These are phyloP conservation scores for Podila epigama DNA, from an alignment of 192 early-diverging fungal genomes.

Conservation along the genomic window DNA sequence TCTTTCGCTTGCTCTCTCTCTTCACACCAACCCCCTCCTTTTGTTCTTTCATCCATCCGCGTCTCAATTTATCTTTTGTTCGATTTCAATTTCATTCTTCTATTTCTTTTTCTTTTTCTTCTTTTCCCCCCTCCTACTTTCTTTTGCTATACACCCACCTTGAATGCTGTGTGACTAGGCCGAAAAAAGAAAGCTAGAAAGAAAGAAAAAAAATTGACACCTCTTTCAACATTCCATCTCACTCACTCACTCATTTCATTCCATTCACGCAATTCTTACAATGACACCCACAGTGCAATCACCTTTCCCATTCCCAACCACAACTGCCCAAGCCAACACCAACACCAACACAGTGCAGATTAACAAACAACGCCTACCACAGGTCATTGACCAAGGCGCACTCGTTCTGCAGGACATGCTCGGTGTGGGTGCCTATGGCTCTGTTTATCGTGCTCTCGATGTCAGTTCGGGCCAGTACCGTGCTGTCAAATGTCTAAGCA, in stretches of 20 bases:
- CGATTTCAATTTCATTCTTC: neutral
- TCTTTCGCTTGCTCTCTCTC: neutral
- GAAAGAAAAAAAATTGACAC: too few relatives aligned
- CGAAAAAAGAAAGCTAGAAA: too few relatives aligned
- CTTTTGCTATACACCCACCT: neutral
- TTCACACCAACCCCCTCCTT: too few relatives aligned
- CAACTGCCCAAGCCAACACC: too few relatives aligned
- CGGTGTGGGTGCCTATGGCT: conserved; percentile 79
- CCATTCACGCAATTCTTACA: neutral
- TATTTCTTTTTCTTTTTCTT: neutral
- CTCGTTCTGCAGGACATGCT: conserved; percentile 62
- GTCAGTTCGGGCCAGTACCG: conserved; percentile 57
- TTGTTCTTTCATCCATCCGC: too few relatives aligned
- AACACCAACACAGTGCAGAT: too few relatives aligned
- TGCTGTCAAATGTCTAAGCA: conserved; percentile 79
- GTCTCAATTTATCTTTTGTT: neutral
- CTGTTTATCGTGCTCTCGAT: conserved; percentile 75
- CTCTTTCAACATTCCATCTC: neutral
- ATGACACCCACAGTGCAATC: neutral
- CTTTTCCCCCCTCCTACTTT: neutral
- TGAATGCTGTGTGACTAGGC: too few relatives aligned
- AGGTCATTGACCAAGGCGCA: conserved; percentile 43
- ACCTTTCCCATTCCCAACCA: neutral
- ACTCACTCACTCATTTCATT: conserved; percentile 1
- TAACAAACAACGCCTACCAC: conserved; percentile 14